Evolutionary conservation across 2,329 filamentous ascomycete genomes (phyloP), one percentile per base, ranked within the genome.

Genomic region (Sphaerulina vaccinii): DNA sequence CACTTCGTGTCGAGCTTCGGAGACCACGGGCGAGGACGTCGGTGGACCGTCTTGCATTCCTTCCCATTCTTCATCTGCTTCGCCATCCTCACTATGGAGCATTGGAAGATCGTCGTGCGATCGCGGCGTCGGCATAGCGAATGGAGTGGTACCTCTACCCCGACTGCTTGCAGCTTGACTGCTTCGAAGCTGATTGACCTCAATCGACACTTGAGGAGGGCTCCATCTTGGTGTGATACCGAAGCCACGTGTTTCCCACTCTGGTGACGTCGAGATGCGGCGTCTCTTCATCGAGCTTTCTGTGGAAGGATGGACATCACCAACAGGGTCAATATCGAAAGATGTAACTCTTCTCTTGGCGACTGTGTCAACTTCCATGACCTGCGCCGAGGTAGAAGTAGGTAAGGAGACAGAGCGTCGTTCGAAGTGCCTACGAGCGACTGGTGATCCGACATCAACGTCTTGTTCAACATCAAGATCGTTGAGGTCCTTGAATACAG

Each of bases 101-200:
- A 40, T 68, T 67, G 6, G 51, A 2, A 65, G 66, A 13, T 66
- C 68, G n/a, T 68, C 44, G 32, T 70, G 62, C 62, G 86, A 90
- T 64, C 85, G 78, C 0, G 87, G 87, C 0, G 87, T 91, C 2
- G 86, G 85, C 62, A 90, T 90, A n/a, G 83, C 84, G 58, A 83
- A 83, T 1, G 77, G 77, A 0, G 85, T 86, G 0, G 79, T 82
- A 24, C 62, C 66, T 38, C 65, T 51, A 63, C 62, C 67, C 59
- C 46, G 67, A 67, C 38, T 74, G 70, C 49, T 67, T 72, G 62
- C 70, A 80, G 41, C 70, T 48, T 64, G 60, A 23, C 57, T 58
- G 35, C 55, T 51, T 10, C 57, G 51, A 11, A 32, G 36, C 5
- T 67, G 56, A 7, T 60, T 56, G 19, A 53, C 47, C 33, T 58